phyloP scores from a whole-genome alignment of 768 basidiomycete genomes.

The Gelatoporia subvermispora region DNA sequence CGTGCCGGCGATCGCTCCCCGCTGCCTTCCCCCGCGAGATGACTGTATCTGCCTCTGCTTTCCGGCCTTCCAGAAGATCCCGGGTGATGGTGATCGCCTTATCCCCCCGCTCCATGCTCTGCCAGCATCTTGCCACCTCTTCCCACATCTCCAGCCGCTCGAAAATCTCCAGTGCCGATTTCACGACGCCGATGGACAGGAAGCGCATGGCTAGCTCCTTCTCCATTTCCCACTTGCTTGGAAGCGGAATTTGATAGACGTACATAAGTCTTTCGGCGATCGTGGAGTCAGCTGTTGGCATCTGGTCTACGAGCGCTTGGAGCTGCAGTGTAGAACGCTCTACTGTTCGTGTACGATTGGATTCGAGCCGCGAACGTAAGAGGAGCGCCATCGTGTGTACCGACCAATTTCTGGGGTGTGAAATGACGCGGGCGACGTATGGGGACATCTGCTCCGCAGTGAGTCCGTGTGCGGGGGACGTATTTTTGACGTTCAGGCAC shows the following conservation, averaged over 20 bases:
- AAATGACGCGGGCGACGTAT: conserved; percentile 84
- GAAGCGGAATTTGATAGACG: conserved; percentile 77
- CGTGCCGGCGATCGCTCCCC: conserved; percentile 34
- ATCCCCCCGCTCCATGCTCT: conserved; percentile 72
- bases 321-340: conserved; percentile 91
- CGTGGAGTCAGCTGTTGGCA: conserved; percentile 80
- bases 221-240: conserved; percentile 92
- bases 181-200: conserved; percentile 79
- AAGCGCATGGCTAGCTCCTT: conserved; percentile 83
- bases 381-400: conserved; percentile 95
- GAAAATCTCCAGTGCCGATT: conserved; percentile 90
- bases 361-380: conserved; percentile 87
- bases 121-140: conserved; percentile 87
- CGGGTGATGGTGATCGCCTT: conserved; percentile 77
- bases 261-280: conserved; percentile 72
- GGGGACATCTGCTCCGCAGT: conserved; percentile 91
- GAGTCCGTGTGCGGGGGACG: conserved; percentile 84
- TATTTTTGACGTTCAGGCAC: conserved; percentile 87
- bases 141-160: conserved; percentile 98
- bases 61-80: conserved; percentile 79
- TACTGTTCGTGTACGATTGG: conserved; percentile 83
- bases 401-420: conserved; percentile 92
- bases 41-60: conserved; percentile 77
- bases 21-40: conserved; percentile 53
- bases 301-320: conserved; percentile 94